Evolutionary conservation across 768 basidiomycete species (phyloP), one percentile per base, ranked within the genome.

Genomic region (Amanita thiersii): DNA sequence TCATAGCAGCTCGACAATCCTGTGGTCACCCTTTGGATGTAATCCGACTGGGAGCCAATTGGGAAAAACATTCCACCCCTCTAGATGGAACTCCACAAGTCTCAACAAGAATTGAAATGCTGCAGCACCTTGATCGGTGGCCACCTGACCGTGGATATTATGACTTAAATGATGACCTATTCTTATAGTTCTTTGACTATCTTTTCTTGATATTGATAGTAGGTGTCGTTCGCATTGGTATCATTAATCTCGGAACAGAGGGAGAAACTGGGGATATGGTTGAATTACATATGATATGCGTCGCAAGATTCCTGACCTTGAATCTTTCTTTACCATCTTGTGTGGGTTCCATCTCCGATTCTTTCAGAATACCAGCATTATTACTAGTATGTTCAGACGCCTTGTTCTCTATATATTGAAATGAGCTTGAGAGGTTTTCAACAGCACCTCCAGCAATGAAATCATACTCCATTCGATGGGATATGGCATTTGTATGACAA

Each of bases 221-320:
- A n/a, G n/a, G n/a, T n/a, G n/a, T n/a, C n/a, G n/a, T n/a, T n/a
- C n/a, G n/a, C n/a, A n/a, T 37, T 37, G 19, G 24, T 29, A 28
- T n/a, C 9, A 25, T 37, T 52, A 76, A 54, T 76, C 73, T 43
- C 73, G 67, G 47, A 76, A 76, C 12, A 76, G 53, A 11, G 74
- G 71, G 52, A 64, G 66, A 52, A 76, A 76, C 18, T 43, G 15
- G 11, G 8, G 55, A 47, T 68, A 72, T 44, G 4, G 38, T 40
- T 43, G 21, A 45, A 43, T 32, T 28, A 36, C 28, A 34, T 15
- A 20, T 46, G 23, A 45, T 38, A 7, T 18, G 21, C 21, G 9
- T 36, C 2, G n/a, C 37, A 5, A 18, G 31, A 15, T 14, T 29
- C 10, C 24, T 20, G 37, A 28, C 25, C 40, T 25, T 10, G 38